These are phyloP conservation scores for Xylariaceae sp. DNA, from an alignment of 2,329 filamentous ascomycete genomes.

Conservation along the genomic window DNA sequence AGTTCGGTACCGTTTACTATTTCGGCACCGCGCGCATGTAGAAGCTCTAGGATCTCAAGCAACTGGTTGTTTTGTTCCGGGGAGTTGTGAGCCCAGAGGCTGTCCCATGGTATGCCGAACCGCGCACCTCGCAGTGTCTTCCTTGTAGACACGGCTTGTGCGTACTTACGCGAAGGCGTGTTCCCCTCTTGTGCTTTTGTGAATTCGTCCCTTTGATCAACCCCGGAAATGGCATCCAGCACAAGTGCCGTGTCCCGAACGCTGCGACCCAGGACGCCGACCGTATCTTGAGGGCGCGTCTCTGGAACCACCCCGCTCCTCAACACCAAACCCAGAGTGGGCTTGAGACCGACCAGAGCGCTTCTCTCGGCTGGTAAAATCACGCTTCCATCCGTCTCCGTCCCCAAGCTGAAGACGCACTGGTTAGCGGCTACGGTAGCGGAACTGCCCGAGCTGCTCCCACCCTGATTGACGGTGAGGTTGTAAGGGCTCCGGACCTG, in stretches of 20 bases:
- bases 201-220: slow-evolving; percentile 63
- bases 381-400: slow-evolving; percentile 69
- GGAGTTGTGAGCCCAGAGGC: slow-evolving; percentile 63
- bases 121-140: slow-evolving; percentile 54
- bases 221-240: slow-evolving; percentile 65
- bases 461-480: slow-evolving; percentile 62
- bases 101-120: slow-evolving; percentile 69
- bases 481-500: slow-evolving; percentile 66
- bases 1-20: slow-evolving; percentile 69
- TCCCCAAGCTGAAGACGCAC: slow-evolving; percentile 62
- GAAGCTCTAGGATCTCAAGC: slow-evolving; percentile 45
- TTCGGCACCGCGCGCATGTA: slow-evolving; percentile 59
- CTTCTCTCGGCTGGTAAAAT: slow-evolving; percentile 69
- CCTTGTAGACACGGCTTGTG: slow-evolving; percentile 52
- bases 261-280: slow-evolving; percentile 64
- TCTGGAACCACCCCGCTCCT: slow-evolving; percentile 55
- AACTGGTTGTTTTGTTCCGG: slow-evolving; percentile 52
- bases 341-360: slow-evolving; percentile 68
- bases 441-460: slow-evolving; percentile 64
- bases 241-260: slow-evolving; percentile 64
- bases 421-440: slow-evolving; percentile 61
- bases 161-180: slow-evolving; percentile 54
- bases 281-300: slow-evolving; percentile 62
- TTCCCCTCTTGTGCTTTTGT: slow-evolving; percentile 55
- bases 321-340: slow-evolving; percentile 69